phyloP scores from a whole-genome alignment of 73 alveolate genomes.

The Tetrahymena elliotti region DNA sequence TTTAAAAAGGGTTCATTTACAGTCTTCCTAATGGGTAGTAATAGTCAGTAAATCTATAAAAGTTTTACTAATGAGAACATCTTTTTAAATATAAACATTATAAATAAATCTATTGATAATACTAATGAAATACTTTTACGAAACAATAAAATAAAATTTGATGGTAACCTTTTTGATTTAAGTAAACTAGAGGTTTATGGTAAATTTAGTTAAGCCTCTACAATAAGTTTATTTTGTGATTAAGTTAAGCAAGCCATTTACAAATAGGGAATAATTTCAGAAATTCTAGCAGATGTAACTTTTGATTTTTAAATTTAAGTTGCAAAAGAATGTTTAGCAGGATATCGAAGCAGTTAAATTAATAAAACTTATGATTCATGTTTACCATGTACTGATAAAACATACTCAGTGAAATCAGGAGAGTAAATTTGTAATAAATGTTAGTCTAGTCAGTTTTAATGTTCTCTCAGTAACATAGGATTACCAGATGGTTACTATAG shows the following conservation, averaged over 20 bases:
- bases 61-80: neutral
- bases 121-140: neutral
- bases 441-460: neutral
- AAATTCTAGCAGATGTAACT: neutral
- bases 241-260: neutral
- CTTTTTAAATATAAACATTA: neutral
- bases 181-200: neutral
- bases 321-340: neutral
- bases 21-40: neutral
- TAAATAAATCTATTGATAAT: neutral
- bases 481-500: neutral
- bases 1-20: neutral
- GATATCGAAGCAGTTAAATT: neutral
- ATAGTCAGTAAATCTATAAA: neutral
- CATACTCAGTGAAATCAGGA: neutral
- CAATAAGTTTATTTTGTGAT: neutral
- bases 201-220: neutral
- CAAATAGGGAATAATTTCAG: neutral
- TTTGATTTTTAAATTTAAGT: neutral
- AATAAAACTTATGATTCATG: neutral
- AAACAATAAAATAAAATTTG: neutral
- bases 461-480: neutral
- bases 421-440: neutral
- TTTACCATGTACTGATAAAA: neutral
- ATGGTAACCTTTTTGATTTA: neutral